Conservation (phyloP, 495 filamentous ascomycete genomes). For the Lasiosphaeria ovina region DNA sequence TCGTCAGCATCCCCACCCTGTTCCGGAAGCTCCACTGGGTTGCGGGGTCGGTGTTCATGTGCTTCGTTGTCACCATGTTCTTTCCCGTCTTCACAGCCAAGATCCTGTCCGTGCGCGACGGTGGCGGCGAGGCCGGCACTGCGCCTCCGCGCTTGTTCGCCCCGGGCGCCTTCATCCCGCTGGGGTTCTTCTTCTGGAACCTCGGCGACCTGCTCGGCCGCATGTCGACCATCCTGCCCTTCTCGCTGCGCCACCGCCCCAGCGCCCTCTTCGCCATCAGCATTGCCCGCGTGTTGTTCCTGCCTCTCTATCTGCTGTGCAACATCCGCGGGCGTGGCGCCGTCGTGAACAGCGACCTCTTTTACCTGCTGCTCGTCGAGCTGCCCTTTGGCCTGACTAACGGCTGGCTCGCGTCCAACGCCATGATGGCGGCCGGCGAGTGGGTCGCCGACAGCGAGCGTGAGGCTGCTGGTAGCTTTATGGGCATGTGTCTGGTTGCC, state of each 20-base stretch:
- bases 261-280: conserved; percentile 60
- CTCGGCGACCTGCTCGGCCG: conserved; percentile 78
- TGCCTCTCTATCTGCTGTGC: conserved; percentile 87
- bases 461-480: conserved; percentile 89
- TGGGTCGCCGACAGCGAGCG: conserved; percentile 77
- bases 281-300: conserved; percentile 62
- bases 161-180: conserved; percentile 77
- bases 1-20: conserved; percentile 63
- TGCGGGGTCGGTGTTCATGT: conserved; percentile 67
- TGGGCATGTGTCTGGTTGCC: conserved; percentile 82
- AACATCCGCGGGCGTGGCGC: conserved; percentile 74
- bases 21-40: conserved; percentile 73
- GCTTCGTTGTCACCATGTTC: conserved; percentile 84
- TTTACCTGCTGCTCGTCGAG: conserved; percentile 84
- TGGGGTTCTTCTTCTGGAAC: conserved; percentile 94
- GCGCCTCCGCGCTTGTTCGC: conserved; percentile 54
- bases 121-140: conserved; percentile 18
- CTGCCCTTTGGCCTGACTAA: conserved; percentile 79
- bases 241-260: conserved; percentile 60
- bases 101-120: conserved; percentile 66
- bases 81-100: conserved; percentile 89
- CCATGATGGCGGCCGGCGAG: conserved; percentile 85
- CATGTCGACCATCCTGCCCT: conserved; percentile 62
- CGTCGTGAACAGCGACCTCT: conserved; percentile 71
- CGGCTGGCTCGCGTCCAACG: conserved; percentile 77